Conservation (phyloP, 345 rosid genomes). For the Barbarea vulgaris region DNA sequence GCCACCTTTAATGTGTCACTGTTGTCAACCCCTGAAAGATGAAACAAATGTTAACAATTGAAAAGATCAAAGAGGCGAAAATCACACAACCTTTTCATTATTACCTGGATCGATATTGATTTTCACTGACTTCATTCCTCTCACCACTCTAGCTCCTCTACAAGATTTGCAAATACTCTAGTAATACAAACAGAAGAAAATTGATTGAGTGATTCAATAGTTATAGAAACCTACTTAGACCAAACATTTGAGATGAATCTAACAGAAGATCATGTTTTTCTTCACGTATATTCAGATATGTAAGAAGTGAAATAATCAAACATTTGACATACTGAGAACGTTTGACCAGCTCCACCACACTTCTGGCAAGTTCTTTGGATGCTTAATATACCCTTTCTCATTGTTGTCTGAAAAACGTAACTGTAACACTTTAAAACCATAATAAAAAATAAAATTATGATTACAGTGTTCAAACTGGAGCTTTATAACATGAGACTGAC, state of each 20-base stretch:
- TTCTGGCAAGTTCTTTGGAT: conserved; percentile 70
- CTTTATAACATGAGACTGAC: conserved; percentile 49
- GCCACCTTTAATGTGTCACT: conserved; percentile 71
- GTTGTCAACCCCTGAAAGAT: conserved; percentile 74
- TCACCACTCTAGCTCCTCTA: conserved; percentile 73
- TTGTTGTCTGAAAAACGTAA: conserved; percentile 48
- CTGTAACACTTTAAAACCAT: conserved; percentile 7
- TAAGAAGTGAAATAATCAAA: not conserved
- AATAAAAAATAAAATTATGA: not conserved
- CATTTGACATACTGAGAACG: conserved; percentile 60
- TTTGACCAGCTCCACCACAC: conserved; percentile 84
- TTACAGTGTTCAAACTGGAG: conserved; percentile 2
- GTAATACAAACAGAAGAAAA: conserved; percentile 34
- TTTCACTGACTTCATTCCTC: conserved; percentile 80
- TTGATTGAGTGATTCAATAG: conserved; percentile 2
- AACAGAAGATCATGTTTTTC: not conserved
- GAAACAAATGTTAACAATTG: conserved; percentile 1
- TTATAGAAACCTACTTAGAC: conserved; percentile 3
- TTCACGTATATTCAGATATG: not conserved
- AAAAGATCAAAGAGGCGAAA: not conserved
- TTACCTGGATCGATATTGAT: conserved; percentile 79
- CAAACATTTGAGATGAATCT: conserved; percentile 2
- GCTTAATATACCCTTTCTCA: conserved; percentile 67
- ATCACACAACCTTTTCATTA: not conserved
- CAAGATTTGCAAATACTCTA: conserved; percentile 93